These are phyloP conservation scores for Saccharomycopsis olivae DNA, from an alignment of 805 yeast genomes.

Conservation along the genomic window DNA sequence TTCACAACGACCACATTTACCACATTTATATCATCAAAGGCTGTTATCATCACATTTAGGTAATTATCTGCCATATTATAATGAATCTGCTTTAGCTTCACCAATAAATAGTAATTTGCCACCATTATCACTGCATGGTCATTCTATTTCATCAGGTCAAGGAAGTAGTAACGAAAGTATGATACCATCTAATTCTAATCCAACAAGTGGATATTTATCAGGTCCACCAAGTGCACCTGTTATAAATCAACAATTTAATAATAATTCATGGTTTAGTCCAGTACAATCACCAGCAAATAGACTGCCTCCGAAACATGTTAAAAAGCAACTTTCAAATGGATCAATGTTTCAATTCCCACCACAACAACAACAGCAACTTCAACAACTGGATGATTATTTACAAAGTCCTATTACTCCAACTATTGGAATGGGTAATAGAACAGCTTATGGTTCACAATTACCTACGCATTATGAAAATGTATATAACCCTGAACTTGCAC, in stretches of 20 bases:
- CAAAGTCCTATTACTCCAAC: conserved; percentile 6
- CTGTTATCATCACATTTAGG: conserved; percentile 6
- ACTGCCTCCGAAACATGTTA: conserved; percentile 3
- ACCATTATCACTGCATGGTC: neutral
- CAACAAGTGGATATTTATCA: too few relatives aligned
- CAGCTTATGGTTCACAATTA: conserved; percentile 24
- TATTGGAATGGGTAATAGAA: neutral
- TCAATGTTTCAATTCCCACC: neutral
- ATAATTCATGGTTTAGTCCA: conserved; percentile 13
- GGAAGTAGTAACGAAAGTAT: neutral
- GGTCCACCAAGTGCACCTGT: neutral
- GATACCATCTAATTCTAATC: neutral
- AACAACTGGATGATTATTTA: neutral
- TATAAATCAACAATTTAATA: neutral
- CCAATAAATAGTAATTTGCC: conserved; percentile 7
- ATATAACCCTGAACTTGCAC: conserved; percentile 23
- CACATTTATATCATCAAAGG: conserved; percentile 4
- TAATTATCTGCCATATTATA: conserved; percentile 1
- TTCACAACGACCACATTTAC: conserved; percentile 5
- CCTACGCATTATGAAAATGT: conserved; percentile 42
- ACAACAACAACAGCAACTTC: conserved; percentile 3
- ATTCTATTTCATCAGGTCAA: neutral
- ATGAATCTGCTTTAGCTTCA: neutral
- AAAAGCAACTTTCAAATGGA: neutral
- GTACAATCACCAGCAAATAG: conserved; percentile 11